Base-by-base conservation (phyloP, 1,284 basidiomycete genomes). In the Exobasidium cylindrosporum region DNA sequence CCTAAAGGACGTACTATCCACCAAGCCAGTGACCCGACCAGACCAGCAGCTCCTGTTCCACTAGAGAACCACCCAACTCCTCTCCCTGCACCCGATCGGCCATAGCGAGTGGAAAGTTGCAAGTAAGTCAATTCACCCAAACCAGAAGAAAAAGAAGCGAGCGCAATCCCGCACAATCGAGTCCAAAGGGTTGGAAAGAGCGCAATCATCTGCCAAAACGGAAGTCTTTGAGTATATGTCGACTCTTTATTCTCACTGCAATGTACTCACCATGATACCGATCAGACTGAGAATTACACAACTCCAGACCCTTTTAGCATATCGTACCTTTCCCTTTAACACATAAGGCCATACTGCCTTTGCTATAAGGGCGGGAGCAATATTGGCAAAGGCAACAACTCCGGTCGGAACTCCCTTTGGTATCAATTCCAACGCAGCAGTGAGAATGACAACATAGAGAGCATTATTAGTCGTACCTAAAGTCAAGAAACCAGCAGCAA, bases 121-220 rank as follows among this genome's bases (percentile, higher is more conserved):
- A 98, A 83, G 77, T 92, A 97, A 1, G 94, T 97, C 64, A 98
- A 81, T 81, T 98, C 95, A 13, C 96, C 95, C 4, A 98, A 83
- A 86, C 92, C 92, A 11, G 89, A 91, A 0, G 92, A 91, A 75
- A 97, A 92, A 0, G 91, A 93, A 0, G 96, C 93, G 4, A 95
- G 80, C 45, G 86, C 84, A 56, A 98, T 97, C 13, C 96, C 95
- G 13, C 92, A 70, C 2, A 98, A 82, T 32, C 94, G 85, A 72
- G 89, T 86, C 35, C 79, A 79, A 3, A 97, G 82, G 6, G 82
- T 83, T 23, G 88, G 84, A 57, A 89, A 92, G 5, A 86, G 78
- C 0, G 93, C 90, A 28, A 97, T 89, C 44, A 91, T 84, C 92
- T 94, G 69, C 14, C 43, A 11, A 30, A 52, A 29, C 21, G n/a